Percentiles rank a stretch among this genome's conserved stretches.
These are phyloP conservation scores for Termitomyces sp. DNA, from an alignment of 768 basidiomycete genomes.

Conservation along the genomic window DNA sequence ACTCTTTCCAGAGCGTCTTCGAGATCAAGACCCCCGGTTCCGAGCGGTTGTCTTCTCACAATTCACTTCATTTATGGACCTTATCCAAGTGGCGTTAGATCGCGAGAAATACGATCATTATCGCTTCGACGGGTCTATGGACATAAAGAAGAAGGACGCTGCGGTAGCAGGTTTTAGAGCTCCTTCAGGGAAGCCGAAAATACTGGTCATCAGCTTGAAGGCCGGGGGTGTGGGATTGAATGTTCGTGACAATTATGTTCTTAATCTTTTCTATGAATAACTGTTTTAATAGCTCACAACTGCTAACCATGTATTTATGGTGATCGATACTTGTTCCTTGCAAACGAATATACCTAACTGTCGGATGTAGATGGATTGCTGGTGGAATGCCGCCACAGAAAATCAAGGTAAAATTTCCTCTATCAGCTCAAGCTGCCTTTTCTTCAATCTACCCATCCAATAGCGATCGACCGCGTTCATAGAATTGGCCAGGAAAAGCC, in stretches of 20 bases:
- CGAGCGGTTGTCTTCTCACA: slow-evolving; percentile 88
- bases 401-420: slow-evolving; percentile 53
- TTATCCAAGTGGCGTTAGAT: slow-evolving; percentile 66
- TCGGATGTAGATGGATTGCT: slow-evolving; percentile 73
- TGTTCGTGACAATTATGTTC: slow-evolving; percentile 27
- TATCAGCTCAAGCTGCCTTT: not conserved
- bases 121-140: slow-evolving; percentile 92
- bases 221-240: slow-evolving; percentile 93
- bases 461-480: slow-evolving; percentile 83
- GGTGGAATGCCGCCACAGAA: slow-evolving; percentile 87
- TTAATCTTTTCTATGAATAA: not conserved
- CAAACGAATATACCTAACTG: slow-evolving; percentile 2
- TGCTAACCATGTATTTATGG: slow-evolving; percentile 87
- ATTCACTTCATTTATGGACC: slow-evolving; percentile 82
- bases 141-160: slow-evolving; percentile 69
- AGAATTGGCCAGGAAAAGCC: slow-evolving; percentile 79
- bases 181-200: slow-evolving; percentile 62
- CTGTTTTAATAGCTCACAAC: slow-evolving; percentile 48
- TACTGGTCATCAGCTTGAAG: slow-evolving; percentile 75
- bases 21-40: slow-evolving; percentile 69
- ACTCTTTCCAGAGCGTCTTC: slow-evolving; percentile 43
- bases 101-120: slow-evolving; percentile 65
- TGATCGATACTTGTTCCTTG: slow-evolving; percentile 20
- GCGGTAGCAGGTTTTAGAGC: slow-evolving; percentile 76
- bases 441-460: not conserved